These are phyloP conservation scores for Starmerella vaccinii DNA, from an alignment of 805 yeast genomes.

Conservation along the genomic window DNA sequence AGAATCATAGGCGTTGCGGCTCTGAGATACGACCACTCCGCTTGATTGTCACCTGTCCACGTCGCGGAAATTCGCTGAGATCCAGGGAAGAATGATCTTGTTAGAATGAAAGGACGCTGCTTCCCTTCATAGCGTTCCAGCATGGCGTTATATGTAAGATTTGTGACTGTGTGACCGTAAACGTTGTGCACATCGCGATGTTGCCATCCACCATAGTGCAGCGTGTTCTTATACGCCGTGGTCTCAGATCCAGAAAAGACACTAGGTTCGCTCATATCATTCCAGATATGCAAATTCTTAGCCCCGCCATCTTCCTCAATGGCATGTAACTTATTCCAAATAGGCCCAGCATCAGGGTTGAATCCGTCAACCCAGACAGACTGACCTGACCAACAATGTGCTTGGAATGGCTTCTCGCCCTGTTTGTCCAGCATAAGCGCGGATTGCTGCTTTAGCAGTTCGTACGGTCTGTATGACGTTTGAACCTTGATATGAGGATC, in stretches of 20 bases:
- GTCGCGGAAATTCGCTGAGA: constrained; percentile 84
- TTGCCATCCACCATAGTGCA: constrained; percentile 76
- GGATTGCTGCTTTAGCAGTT: constrained; percentile 36
- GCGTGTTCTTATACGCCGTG: constrained; percentile 66
- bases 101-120: constrained; percentile 75
- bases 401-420: constrained; percentile 46
- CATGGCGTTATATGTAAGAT: constrained; percentile 65
- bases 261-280: constrained; percentile 97
- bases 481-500: constrained; percentile 79
- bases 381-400: constrained; percentile 98
- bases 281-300: constrained; percentile 77
- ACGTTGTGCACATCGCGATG: constrained; percentile 86
- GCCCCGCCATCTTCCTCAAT: constrained; percentile 41
- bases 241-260: constrained; percentile 94
- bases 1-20: constrained; percentile 80
- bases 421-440: constrained; percentile 35
- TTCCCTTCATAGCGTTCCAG: constrained; percentile 37
- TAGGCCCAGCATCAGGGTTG: constrained; percentile 46
- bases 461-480: constrained; percentile 51
- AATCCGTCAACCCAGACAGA: constrained; percentile 87
- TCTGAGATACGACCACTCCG: constrained; percentile 79
- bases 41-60: constrained; percentile 98
- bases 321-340: constrained; percentile 48
- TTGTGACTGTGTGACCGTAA: constrained; percentile 70
- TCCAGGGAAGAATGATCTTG: constrained; percentile 82